Evolutionary conservation across 805 yeast species (phyloP), one percentile per base, ranked within the genome.

Genomic region (Lipomyces spencermartinsiae): DNA sequence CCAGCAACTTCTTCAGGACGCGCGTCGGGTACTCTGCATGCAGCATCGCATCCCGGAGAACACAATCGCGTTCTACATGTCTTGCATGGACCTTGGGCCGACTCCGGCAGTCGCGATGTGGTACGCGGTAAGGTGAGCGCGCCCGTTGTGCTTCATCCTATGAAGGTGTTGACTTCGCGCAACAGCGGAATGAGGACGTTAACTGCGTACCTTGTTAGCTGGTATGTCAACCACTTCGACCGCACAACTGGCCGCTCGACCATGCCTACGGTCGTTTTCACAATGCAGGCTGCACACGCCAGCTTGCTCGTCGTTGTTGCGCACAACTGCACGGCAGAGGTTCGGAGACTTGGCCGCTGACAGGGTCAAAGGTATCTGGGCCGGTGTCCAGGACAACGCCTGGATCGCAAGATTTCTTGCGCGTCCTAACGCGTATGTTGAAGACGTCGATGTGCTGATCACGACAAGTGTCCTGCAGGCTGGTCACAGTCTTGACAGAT

Each of bases 401-500:
- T 61, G 64, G 64, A 29, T 22, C 5, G 1, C 1, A 22, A 12
- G 5, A 16, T 61, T 61, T 31, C 63, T 61, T 7, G 54, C 64
- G 5, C 34, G 59, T 19, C 64, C 64, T 14, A 61, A 61, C 31
- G 2, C 62, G 22, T 8, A 3, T 1, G 63, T 29, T 14, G 60
- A 25, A 8, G 65, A 53, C 1, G 12, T 7, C n/a, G 64, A 61
- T 22, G 56, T 61, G 22, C 37, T 61, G 16, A 57, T 61, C 1
- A 59, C 64, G 16, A 61, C 64, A 1, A 31, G 37, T 6, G 64
- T 61, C 25, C 64, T 61, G 19, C 64, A 57, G 64, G 64, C 62
- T 2, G 64, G 64, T 61, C 65, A 61, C 29, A 1, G 5, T 5
- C 53, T 61, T 1, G 65, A 61, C 33, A 57, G 62, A 3, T 33